phyloP scores from a whole-genome alignment of 257 asterid genomes.

The Rubia yunnanensis region DNA sequence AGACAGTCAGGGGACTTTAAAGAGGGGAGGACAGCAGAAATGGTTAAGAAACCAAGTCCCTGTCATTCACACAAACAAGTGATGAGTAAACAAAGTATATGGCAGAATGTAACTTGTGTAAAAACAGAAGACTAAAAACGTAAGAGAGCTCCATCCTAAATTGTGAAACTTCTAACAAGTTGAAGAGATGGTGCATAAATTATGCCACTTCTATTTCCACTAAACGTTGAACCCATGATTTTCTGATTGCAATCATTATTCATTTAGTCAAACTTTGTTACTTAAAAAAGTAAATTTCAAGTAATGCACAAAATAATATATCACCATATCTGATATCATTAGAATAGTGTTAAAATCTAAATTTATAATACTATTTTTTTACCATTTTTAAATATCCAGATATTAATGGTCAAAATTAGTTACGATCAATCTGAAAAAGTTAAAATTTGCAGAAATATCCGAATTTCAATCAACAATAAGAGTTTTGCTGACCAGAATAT shows the following conservation, averaged over 20 bases:
- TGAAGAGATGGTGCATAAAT: background rate
- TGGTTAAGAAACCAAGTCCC: conserved; percentile 14
- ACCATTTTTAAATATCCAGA: no score
- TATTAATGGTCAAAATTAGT: no score
- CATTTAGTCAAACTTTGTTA: no score
- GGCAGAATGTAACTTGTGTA: background rate
- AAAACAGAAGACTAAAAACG: no score
- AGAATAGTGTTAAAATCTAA: no score
- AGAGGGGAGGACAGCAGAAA: conserved; percentile 9
- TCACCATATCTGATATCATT: no score
- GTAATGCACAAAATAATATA: no score
- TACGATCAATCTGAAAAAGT: no score
- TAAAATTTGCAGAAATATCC: no score
- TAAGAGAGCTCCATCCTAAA: background rate
- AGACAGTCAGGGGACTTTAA: conserved; percentile 1
- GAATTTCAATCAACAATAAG: background rate
- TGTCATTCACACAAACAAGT: conserved; percentile 1
- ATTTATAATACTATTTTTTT: no score
- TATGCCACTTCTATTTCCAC: background rate
- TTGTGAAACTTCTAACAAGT: background rate
- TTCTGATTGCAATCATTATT: background rate
- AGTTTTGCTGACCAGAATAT: conserved; percentile 1
- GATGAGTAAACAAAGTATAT: background rate
- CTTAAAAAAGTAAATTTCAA: no score
- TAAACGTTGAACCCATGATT: no score